Evolutionary conservation across 2,329 filamentous ascomycete genomes (phyloP), one percentile per base, ranked within the genome.

Genomic region (Sporothrix pseudoabietina): DNA sequence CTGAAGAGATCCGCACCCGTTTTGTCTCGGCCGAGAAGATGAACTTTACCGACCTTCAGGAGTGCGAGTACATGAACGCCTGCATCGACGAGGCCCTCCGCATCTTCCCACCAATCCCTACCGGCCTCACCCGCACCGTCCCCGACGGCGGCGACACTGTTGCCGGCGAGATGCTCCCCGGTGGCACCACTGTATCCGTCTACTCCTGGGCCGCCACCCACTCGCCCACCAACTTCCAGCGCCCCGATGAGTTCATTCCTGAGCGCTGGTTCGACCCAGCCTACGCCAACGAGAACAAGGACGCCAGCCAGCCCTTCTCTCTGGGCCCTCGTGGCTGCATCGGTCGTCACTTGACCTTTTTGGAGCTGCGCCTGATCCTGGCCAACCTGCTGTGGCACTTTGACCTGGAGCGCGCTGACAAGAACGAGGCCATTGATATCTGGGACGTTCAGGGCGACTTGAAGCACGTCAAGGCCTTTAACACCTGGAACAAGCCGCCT

Each of bases 321-420:
- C 81, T 85, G 57, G 86, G 87, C 0, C 83, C 85, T 0, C 78
- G 85, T 8, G 84, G 83, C 6, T 88, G 87, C 77, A 85, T 87
- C 72, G 86, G 85, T n/a, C 77, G 76, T 26, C 78, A 79, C 57
- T 71, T 81, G 44, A 81, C 81, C 0, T 75, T 76, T 57, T 32
- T 77, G 4, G 77, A 79, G 72, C 74, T 78, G 70, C 75, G 74
- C 8, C 68, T 78, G 44, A 75, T 77, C 35, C 55, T 78, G 55
- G 78, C 75, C 19, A 75, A 74, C 49, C 66, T 78, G 30, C 69
- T 78, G 55, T 78, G 77, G 76, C 70, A 78, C 74, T 75, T 78
- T 74, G 78, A 80, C 74, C 72, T 78, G 10, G 75, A 78, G 61
- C 77, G 78, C 32, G 63, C 76, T 4, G 73, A 78, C 44, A 83